Conservation (phyloP, 176 grass and related monocot genomes). For the Metroxylon sagu region DNA sequence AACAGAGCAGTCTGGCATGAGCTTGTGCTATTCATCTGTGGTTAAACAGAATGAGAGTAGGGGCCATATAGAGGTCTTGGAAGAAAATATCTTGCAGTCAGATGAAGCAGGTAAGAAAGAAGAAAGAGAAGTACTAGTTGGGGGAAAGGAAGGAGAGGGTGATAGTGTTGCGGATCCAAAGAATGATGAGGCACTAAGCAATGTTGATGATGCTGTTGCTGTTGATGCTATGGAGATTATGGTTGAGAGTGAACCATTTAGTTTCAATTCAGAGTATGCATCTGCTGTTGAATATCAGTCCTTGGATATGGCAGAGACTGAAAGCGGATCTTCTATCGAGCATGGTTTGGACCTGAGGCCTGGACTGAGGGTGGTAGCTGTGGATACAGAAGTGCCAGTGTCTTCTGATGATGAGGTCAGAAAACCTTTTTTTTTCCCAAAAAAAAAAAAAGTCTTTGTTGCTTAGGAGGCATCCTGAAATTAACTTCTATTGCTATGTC, state of each 20-base stretch:
- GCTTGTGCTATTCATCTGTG: not conserved
- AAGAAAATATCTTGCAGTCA: not conserved
- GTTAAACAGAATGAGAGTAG: not conserved
- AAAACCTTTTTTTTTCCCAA: no score
- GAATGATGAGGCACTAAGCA: not conserved
- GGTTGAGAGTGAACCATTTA: not conserved
- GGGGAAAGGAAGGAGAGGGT: not conserved
- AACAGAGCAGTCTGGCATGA: no score
- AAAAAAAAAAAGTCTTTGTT: not conserved
- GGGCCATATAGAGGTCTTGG: not conserved
- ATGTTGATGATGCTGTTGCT: not conserved
- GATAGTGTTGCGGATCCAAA: not conserved
- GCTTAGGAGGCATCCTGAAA: no score
- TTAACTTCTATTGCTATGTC: no score
- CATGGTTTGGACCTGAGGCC: not conserved
- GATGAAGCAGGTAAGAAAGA: not conserved
- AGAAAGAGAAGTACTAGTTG: conserved; percentile 1
- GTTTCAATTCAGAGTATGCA: not conserved
- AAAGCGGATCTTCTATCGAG: conserved; percentile 1
- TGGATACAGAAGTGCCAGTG: not conserved
- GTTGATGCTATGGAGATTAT: not conserved
- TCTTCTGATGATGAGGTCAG: conserved; percentile 1
- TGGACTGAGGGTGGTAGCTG: not conserved
- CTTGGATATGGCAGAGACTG: not conserved
- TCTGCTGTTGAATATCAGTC: not conserved